Evolutionary conservation across 305 asterid species (phyloP), one percentile per base, ranked within the genome.

Genomic region (Fraxinus sp.): DNA sequence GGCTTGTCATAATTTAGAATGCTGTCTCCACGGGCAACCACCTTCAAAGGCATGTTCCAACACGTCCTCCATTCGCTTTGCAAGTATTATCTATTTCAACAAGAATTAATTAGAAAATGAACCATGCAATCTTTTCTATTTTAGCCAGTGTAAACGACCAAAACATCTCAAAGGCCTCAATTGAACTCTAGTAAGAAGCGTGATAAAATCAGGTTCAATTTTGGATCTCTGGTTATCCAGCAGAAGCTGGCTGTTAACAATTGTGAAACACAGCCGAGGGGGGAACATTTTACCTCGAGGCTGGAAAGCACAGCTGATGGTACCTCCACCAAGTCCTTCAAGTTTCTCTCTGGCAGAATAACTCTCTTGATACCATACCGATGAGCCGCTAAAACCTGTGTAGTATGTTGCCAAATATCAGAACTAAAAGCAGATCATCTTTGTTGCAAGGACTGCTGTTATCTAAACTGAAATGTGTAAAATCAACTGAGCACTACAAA

Each of bases 341-440:
- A 86, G 93, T 97, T 97, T 88, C 98, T 92, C 87, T 95, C 96
- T 39, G 98, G 99, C 30, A 97, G 89, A 87, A 97, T 97, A 75
- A 97, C 96, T 90, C 99, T 91, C 90, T 95, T 97, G 82, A 97
- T 90, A 76, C 99, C 98, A 72, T 88, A 92, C 8, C 98, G 92
- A 86, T 97, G 99, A 64, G 99, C 98, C 5, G 98, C 99, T 90
- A 97, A 89, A 83, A 97, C 98, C 99, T 97, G 91, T 73, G 87
- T 4, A 20, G 49, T 16, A 72, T n/a, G 81, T 30, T 52, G 70
- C 73, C 76, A 70, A 43, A 72, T 14, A 35, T 57, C 46, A 22
- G 28, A 16, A 70, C 37, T 24, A 79, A 70, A 43, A 36, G n/a
- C 18, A 26, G n/a, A 6, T 10, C 32, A 59, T 1, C 4, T 68